Percentiles rank a stretch among this genome's conserved stretches.
These are phyloP conservation scores for Speleostelium caveatum DNA, from an alignment of 78 protist genomes.

Conservation along the genomic window DNA sequence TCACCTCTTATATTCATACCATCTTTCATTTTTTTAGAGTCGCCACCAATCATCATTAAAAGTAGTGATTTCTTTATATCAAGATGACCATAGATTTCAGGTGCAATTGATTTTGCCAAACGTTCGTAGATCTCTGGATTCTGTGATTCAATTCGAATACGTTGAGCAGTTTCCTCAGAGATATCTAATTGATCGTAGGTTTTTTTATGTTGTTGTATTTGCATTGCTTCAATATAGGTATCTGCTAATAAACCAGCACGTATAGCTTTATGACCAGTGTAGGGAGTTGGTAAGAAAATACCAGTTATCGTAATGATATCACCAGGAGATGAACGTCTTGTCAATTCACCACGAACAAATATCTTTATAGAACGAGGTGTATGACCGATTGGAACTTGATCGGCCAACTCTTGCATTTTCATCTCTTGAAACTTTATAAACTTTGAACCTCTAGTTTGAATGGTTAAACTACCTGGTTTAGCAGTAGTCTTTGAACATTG, in stretches of 20 bases:
- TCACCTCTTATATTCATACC: conserved; percentile 99
- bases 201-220: conserved; percentile 85
- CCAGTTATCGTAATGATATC: conserved; percentile 92
- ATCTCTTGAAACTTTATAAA: conserved; percentile 97
- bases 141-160: not conserved
- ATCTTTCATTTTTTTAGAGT: conserved; percentile 82
- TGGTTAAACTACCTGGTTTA: conserved; percentile 67
- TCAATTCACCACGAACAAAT: conserved; percentile 90
- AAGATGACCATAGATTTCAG: conserved; percentile 98
- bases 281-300: conserved; percentile 71
- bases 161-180: conserved; percentile 7
- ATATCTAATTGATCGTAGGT: conserved; percentile 78
- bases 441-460: conserved; percentile 97
- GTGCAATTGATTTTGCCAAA: conserved; percentile 96
- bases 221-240: conserved; percentile 91
- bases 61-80: conserved; percentile 99
- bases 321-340: conserved; percentile 94
- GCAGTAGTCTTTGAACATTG: conserved; percentile 62
- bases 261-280: conserved; percentile 71
- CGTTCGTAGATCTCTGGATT: conserved; percentile 49
- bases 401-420: conserved; percentile 96
- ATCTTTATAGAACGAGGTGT: conserved; percentile 97
- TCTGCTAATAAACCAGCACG: conserved; percentile 91
- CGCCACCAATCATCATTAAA: conserved; percentile 96
- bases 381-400: conserved; percentile 98